Percentiles rank a stretch among this genome's conserved stretches.
Evolutionary conservation across 2,329 filamentous ascomycete genomes (phyloP).

Genomic region (Curvularia sp.): DNA sequence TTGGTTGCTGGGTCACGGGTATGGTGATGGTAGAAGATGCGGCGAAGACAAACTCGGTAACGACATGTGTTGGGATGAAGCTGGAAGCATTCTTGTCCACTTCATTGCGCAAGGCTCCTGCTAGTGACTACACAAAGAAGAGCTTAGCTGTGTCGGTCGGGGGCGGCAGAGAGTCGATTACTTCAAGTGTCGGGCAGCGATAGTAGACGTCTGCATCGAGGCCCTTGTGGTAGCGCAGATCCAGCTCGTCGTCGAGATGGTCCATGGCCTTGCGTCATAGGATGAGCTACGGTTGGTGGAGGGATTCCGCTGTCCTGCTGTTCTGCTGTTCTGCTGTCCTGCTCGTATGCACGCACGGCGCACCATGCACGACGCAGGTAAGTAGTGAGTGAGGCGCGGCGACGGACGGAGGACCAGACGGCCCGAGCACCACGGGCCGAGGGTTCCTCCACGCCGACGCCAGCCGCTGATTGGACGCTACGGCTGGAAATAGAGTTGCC

Average conservation of each 20-base stretch:
- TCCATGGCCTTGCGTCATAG: conserved; percentile 30
- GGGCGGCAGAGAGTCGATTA: conserved; percentile 20
- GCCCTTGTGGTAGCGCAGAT: conserved; percentile 40
- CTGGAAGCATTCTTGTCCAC: conserved; percentile 37
- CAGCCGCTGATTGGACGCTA: conserved; percentile 5
- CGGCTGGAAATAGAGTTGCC: conserved; percentile 1
- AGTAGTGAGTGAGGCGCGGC: conserved; percentile 11
- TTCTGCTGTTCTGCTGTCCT: not conserved
- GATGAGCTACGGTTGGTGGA: not conserved
- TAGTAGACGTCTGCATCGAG: conserved; percentile 46
- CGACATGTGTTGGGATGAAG: conserved; percentile 40
- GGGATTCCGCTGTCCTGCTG: conserved; percentile 1
- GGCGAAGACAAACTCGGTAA: conserved; percentile 46
- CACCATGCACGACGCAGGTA: conserved; percentile 5
- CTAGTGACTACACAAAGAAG: conserved; percentile 31
- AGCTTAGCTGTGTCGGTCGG: conserved; percentile 24
- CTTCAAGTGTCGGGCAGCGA: conserved; percentile 39
- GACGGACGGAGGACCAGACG: not conserved
- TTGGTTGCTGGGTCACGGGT: conserved; percentile 36
- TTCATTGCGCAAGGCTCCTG: conserved; percentile 42
- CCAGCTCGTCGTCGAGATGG: conserved; percentile 42
- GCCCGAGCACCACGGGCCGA: conserved; percentile 4
- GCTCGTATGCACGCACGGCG: conserved; percentile 5
- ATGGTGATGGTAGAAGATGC: conserved; percentile 42
- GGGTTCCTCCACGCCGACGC: conserved; percentile 3